Evolutionary conservation across 148 eudicot genomes (phyloP).

Genomic region (Hydrangea macrophylla): DNA sequence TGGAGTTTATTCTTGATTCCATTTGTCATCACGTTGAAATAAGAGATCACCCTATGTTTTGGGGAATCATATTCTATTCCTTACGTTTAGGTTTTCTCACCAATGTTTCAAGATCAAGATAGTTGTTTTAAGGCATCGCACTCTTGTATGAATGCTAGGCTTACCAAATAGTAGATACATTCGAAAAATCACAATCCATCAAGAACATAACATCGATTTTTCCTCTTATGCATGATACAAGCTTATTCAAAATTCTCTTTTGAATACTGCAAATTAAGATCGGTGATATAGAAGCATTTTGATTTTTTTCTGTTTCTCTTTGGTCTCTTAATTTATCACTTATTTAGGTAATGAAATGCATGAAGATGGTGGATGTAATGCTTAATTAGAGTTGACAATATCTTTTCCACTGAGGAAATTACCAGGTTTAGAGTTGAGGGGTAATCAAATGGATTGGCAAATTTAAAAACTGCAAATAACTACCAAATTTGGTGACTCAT

Average conservation of each 20-base stretch:
- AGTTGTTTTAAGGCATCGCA: not conserved
- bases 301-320: not conserved
- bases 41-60: not conserved
- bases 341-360: not conserved
- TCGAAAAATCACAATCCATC: not conserved
- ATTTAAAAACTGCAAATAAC: too few species aligned
- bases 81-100: slow-evolving; percentile 10
- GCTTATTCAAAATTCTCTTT: too few species aligned
- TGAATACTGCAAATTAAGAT: too few species aligned
- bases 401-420: not conserved
- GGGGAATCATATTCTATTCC: not conserved
- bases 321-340: not conserved
- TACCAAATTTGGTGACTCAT: too few species aligned
- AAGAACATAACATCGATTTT: not conserved
- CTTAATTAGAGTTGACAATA: not conserved
- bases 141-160: not conserved
- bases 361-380: not conserved
- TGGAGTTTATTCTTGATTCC: not conserved
- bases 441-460: too few species aligned
- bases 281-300: not conserved
- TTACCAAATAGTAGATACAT: not conserved
- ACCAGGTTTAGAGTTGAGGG: too few species aligned
- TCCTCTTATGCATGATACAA: not conserved
- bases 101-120: slow-evolving; percentile 11
- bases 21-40: not conserved